Evolutionary conservation across 169 alveolate species (phyloP).

Genomic region (Plasmodium reichenowi): DNA sequence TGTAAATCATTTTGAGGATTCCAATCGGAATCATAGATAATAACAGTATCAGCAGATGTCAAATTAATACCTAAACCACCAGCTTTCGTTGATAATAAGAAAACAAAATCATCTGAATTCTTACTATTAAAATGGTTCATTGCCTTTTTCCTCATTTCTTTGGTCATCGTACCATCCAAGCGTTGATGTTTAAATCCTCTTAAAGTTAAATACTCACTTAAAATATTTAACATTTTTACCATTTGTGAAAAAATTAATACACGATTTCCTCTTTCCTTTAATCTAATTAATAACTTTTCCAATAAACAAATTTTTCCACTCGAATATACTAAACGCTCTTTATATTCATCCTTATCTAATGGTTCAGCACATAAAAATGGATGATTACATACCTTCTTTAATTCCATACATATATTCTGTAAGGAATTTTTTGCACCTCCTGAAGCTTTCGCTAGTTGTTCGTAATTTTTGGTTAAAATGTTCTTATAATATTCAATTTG

Average conservation of each 20-base stretch:
- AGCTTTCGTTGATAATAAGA: constrained; percentile 98
- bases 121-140: constrained; percentile 96
- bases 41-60: constrained; percentile 96
- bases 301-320: constrained; percentile 96
- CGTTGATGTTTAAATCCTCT: constrained; percentile 97
- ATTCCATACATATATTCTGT: constrained; percentile 95
- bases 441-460: constrained; percentile 89
- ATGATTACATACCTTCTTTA: constrained; percentile 98
- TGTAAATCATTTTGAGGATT: constrained; percentile 99
- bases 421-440: constrained; percentile 92
- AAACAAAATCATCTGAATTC: constrained; percentile 94
- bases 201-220: constrained; percentile 95
- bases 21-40: constrained; percentile 98
- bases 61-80: constrained; percentile 97
- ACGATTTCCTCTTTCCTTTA: constrained; percentile 94
- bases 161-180: constrained; percentile 98
- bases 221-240: constrained; percentile 97
- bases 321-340: constrained; percentile 89
- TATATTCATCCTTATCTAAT: constrained; percentile 89
- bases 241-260: constrained; percentile 97
- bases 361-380: constrained; percentile 97
- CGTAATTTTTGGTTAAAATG: constrained; percentile 91
- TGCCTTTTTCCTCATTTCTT: constrained; percentile 96
- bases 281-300: constrained; percentile 93
- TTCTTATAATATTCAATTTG: constrained; percentile 91